Evolutionary conservation across 768 basidiomycete genomes (phyloP), one percentile per base, ranked within the genome.

Genomic region (Mycena metata): DNA sequence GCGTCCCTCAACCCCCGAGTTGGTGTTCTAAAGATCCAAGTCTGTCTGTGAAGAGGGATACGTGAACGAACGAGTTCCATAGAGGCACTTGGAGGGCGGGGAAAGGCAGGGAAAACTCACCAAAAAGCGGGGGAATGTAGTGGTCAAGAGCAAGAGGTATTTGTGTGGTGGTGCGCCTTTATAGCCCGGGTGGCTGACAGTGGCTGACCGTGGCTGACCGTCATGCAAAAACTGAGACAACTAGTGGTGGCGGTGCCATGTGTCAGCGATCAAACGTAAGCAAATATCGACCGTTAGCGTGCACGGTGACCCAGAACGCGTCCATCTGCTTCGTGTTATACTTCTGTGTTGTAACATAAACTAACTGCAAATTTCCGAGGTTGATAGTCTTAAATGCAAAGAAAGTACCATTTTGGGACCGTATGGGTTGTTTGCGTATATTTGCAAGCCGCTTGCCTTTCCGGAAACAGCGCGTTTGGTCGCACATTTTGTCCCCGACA

Each of bases 351-450:
- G n/a, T n/a, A n/a, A n/a, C n/a, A n/a, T n/a, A n/a, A n/a, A n/a
- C n/a, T n/a, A n/a, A n/a, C 36, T 36, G 7, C 36, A 36, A 36
- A 6, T 36, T 30, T 30, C 30, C 39, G 39, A 10, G 39, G 39
- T 39, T 39, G 39, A 39, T 39, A 39, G 39, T 10, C 39, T 9
- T 10, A 39, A 39, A 39, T 39, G 39, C 30, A 23, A 33, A 56
- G n/a, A 23, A 33, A 56, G n/a, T 56, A 35, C 65, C 35, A 46
- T 54, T 52, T 16, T 33, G 33, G 58, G 65, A 59, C 47, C 30
- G 50, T 66, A 66, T 24, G 50, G 65, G 65, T 58, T 66, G 65
- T 66, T 66, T 51, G 30, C 12, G 13, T 2, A 26, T 65, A 56
- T 51, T 30, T 42, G 46, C 30, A 13, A 4, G 24, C 54, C 19